These are phyloP conservation scores for Periconia sp. DNA, from an alignment of 2,329 filamentous ascomycete genomes.

Conservation along the genomic window DNA sequence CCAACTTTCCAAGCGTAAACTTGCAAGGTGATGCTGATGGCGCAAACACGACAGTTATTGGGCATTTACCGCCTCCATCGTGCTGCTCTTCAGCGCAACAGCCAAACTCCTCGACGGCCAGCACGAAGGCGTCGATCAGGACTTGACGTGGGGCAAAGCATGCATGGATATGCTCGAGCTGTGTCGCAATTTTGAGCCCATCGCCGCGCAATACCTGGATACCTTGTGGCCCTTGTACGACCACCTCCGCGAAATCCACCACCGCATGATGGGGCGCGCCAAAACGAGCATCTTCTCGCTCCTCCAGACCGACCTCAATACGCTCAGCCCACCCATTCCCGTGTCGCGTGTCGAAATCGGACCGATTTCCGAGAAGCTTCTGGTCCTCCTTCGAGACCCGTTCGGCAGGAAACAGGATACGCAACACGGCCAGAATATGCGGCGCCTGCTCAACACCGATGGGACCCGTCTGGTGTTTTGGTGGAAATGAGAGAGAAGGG, in stretches of 20 bases:
- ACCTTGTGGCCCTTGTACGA: slow-evolving; percentile 40
- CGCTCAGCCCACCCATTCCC: slow-evolving; percentile 28
- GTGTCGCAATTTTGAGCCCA: slow-evolving; percentile 33
- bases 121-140: slow-evolving; percentile 29
- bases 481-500: slow-evolving; percentile 28
- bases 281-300: slow-evolving; percentile 41
- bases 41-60: slow-evolving; percentile 29
- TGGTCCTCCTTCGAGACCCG: slow-evolving; percentile 35
- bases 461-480: slow-evolving; percentile 38
- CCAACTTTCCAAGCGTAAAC: neutral
- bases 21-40: neutral
- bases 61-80: slow-evolving; percentile 38
- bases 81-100: slow-evolving; percentile 38
- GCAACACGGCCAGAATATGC: slow-evolving; percentile 21
- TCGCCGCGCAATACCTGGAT: slow-evolving; percentile 35
- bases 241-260: slow-evolving; percentile 33
- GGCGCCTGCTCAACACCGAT: slow-evolving; percentile 34
- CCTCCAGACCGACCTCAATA: slow-evolving; percentile 26
- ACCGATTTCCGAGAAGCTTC: slow-evolving; percentile 39
- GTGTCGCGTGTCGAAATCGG: slow-evolving; percentile 37
- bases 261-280: slow-evolving; percentile 30
- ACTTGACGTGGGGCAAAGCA: slow-evolving; percentile 35
- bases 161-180: slow-evolving; percentile 41
- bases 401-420: slow-evolving; percentile 38
- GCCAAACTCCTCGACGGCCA: slow-evolving; percentile 38